phyloP scores from a whole-genome alignment of 169 alveolate genomes.

The Eimeria acervulina region DNA sequence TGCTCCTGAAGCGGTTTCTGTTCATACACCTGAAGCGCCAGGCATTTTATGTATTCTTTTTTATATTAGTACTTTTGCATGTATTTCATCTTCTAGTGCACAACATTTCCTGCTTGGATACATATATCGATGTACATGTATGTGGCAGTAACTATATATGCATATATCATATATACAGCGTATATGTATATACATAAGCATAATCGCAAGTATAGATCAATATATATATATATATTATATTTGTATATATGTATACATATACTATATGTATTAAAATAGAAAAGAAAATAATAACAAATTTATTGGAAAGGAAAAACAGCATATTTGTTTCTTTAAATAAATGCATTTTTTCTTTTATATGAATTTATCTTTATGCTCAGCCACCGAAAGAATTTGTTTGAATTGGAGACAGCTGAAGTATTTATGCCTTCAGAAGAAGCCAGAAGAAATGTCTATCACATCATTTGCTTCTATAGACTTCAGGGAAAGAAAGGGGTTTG shows the following conservation, averaged over 20 bases:
- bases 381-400: background rate
- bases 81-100: background rate
- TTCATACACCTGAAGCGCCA: background rate
- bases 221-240: no score
- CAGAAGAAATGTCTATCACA: constrained; percentile 1
- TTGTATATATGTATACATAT: no score
- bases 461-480: constrained; percentile 24
- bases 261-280: no score
- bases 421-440: constrained; percentile 49
- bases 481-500: constrained; percentile 51
- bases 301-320: no score
- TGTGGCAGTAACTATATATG: no score
- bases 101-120: background rate
- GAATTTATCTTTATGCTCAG: no score
- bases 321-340: no score
- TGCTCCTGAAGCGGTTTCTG: background rate
- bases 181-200: background rate
- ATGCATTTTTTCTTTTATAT: no score
- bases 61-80: background rate
- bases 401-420: constrained; percentile 6
- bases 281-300: no score
- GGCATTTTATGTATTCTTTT: background rate
- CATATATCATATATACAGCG: no score
- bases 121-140: no score
- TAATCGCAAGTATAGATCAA: no score